Percentiles rank a stretch among this genome's conserved stretches.
Conservation (phyloP, 495 filamentous ascomycete species). For the Schizothecium vesticola region DNA sequence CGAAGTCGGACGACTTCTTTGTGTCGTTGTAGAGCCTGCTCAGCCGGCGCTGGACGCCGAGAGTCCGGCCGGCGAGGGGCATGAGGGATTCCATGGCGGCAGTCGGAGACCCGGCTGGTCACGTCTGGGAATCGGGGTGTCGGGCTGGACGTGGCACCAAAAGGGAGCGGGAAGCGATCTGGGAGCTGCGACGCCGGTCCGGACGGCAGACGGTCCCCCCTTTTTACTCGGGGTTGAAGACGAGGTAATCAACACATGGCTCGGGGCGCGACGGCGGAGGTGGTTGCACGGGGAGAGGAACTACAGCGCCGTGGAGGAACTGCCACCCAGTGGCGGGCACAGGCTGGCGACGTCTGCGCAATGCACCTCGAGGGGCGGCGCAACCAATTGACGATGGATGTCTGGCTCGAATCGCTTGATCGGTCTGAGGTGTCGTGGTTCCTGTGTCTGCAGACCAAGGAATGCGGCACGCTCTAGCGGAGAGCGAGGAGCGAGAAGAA, state of each 20-base stretch:
- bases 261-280: background rate
- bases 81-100: constrained; percentile 44
- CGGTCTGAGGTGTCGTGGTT: background rate
- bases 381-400: background rate
- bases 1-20: constrained; percentile 79
- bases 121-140: background rate
- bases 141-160: background rate
- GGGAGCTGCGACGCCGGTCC: background rate
- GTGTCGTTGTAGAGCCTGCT: constrained; percentile 90
- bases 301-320: background rate
- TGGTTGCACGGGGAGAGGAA: background rate
- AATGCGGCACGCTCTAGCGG: no score
- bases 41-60: constrained; percentile 62
- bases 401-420: background rate
- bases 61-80: constrained; percentile 40
- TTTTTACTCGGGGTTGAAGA: background rate
- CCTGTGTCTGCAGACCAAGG: no score
- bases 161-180: background rate
- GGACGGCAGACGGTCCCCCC: background rate
- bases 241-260: background rate
- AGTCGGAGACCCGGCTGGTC: background rate
- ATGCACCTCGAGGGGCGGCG: background rate
- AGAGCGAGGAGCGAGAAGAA: no score
- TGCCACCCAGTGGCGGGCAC: background rate
- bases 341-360: background rate